Evolutionary conservation across 805 yeast genomes (phyloP).

Genomic region (Candida nemodendra): DNA sequence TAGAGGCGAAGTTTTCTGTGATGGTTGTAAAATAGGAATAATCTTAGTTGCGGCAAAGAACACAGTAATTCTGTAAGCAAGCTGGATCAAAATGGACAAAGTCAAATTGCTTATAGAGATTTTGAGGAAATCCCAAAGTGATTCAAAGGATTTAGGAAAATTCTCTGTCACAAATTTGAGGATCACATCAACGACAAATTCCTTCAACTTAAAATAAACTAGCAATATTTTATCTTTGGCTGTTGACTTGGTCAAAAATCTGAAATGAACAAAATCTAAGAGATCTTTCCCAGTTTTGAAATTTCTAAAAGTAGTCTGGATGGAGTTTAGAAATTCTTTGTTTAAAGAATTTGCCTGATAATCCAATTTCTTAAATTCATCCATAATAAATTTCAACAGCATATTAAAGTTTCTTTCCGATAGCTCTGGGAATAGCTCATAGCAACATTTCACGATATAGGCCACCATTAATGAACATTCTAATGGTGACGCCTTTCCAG

Average conservation of each 20-base stretch:
- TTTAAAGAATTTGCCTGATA: constrained; percentile 31
- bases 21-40: constrained; percentile 56
- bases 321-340: constrained; percentile 33
- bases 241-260: constrained; percentile 16
- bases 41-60: constrained; percentile 90
- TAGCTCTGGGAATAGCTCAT: constrained; percentile 88
- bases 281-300: constrained; percentile 21
- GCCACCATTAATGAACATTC: constrained; percentile 86
- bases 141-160: constrained; percentile 51
- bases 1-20: constrained; percentile 19
- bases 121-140: constrained; percentile 53
- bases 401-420: constrained; percentile 45
- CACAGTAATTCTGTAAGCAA: constrained; percentile 82
- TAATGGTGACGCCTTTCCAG: constrained; percentile 83
- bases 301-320: constrained; percentile 29
- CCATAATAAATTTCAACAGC: constrained; percentile 35
- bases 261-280: constrained; percentile 17
- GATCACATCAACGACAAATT: constrained; percentile 27
- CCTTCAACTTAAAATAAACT: constrained; percentile 23
- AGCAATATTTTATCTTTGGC: constrained; percentile 19
- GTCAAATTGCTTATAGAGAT: constrained; percentile 63
- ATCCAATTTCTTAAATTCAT: constrained; percentile 35
- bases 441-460: constrained; percentile 88
- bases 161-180: constrained; percentile 47
- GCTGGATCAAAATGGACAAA: constrained; percentile 74